Base-by-base conservation (phyloP, 129 eudicot species). In the Heracleum sosnowskyi region DNA sequence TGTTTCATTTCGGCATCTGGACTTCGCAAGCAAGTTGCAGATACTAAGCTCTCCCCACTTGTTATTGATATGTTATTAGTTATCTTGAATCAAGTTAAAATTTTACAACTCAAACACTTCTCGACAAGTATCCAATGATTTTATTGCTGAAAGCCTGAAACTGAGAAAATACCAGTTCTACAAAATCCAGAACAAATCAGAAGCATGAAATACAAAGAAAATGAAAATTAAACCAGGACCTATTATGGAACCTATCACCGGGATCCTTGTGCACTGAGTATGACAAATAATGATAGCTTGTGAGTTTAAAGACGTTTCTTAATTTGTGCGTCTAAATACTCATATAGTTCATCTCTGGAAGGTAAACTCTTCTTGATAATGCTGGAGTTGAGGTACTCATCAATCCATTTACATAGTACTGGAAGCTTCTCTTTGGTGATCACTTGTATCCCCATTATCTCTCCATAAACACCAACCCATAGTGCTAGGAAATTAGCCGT, bases 391-490 rank as follows among this genome's bases (percentile, higher is more conserved):
- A 68, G 42, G 34, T 31, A 79, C 22, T 63, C 82, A 11, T 62
- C 46, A 35, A 37, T n/a, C 86, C 86, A 83, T 60, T 45, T 40
- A 28, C 82, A 22, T 31, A 83, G 26, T 6, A 28, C 36, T 11
- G 86, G 86, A 47, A 41, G 76, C n/a, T 62, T 78, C 17, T 74
- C 82, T 36, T 74, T 63, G 36, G 71, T 11, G 31, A 57, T n/a
- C 29, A 85, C 37, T 20, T 71, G 53, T 4, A 81, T 5, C 18
- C 77, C 86, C 12, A 55, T 7, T 8, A 79, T n/a, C 33, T 82
- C 84, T 51, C 68, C 66, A 29, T 77, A 16, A 29, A 74, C 51
- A 66, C 75, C 66, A 37, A 76, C 40, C 86, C 89, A 86, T 34
- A 51, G 34, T 5, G 51, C 84, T 46, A 82, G 22, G 18, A 72